These are phyloP conservation scores for Nematocida ausubeli DNA, from an alignment of 371 early-diverging fungal species.

Conservation along the genomic window DNA sequence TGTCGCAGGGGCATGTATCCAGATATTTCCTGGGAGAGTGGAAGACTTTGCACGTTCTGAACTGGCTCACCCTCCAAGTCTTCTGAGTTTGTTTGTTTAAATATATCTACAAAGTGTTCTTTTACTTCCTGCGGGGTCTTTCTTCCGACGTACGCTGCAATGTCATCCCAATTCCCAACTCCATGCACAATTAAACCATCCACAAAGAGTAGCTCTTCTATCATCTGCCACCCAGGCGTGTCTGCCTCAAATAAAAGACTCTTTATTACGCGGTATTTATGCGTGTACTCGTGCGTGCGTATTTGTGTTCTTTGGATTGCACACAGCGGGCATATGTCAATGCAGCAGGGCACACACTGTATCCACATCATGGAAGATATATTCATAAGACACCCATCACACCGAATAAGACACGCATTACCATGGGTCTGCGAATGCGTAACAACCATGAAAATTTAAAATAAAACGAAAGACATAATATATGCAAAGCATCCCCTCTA, in stretches of 20 bases:
- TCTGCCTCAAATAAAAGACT: constrained; percentile 45
- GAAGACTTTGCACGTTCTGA: constrained; percentile 71
- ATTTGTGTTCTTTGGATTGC: constrained; percentile 79
- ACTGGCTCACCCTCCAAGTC: constrained; percentile 43
- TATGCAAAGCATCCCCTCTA: too few relatives aligned
- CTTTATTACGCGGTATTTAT: constrained; percentile 78
- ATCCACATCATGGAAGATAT: constrained; percentile 69
- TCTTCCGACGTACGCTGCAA: constrained; percentile 82
- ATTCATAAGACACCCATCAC: constrained; percentile 53
- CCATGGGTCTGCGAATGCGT: constrained; percentile 46
- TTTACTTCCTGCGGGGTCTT: constrained; percentile 80
- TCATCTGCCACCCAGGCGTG: constrained; percentile 78
- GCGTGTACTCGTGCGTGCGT: constrained; percentile 76
- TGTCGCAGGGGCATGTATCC: constrained; percentile 92
- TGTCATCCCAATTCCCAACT: constrained; percentile 90
- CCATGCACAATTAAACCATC: constrained; percentile 84
- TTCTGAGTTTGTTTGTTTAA: constrained; percentile 72
- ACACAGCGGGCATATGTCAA: constrained; percentile 88
- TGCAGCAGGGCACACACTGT: constrained; percentile 81
- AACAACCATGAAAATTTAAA: constrained; percentile 53
- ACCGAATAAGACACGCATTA: constrained; percentile 44
- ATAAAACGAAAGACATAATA: constrained; percentile 8
- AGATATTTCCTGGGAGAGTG: constrained; percentile 78
- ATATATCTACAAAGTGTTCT: constrained; percentile 79
- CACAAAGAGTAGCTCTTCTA: constrained; percentile 86